phyloP scores from a whole-genome alignment of 441 rosid genomes.

The Populus hybrid region DNA sequence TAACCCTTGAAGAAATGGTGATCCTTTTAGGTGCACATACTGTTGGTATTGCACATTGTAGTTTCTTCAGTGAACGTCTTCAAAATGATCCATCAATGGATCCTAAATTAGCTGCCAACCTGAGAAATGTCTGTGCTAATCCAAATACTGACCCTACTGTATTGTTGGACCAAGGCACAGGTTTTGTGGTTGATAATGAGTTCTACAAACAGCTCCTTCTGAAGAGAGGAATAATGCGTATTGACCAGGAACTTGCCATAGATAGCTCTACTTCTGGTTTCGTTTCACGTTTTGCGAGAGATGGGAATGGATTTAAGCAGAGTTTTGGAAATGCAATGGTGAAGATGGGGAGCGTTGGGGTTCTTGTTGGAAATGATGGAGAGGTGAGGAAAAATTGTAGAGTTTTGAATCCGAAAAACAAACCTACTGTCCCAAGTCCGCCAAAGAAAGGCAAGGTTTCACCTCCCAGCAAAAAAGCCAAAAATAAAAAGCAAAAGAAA shows the following conservation, averaged over 20 bases:
- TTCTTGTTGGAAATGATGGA: constrained; percentile 46
- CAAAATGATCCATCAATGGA: constrained; percentile 52
- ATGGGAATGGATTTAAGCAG: constrained; percentile 29
- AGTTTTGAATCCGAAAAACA: constrained; percentile 21
- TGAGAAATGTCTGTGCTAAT: constrained; percentile 36
- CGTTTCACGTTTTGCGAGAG: constrained; percentile 45
- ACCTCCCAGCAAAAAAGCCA: neutral
- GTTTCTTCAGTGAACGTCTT: constrained; percentile 48
- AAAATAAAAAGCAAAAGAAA: neutral
- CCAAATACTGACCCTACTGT: constrained; percentile 35
- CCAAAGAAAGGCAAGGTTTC: neutral
- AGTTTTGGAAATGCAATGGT: constrained; percentile 46
- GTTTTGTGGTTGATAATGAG: constrained; percentile 46
- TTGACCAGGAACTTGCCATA: constrained; percentile 51
- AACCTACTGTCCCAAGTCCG: neutral
- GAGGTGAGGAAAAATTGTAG: constrained; percentile 48
- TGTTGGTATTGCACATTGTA: constrained; percentile 58
- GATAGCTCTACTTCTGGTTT: constrained; percentile 36
- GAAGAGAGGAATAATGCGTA: constrained; percentile 51
- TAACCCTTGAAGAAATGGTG: constrained; percentile 50
- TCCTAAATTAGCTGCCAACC: constrained; percentile 34
- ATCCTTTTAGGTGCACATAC: constrained; percentile 74
- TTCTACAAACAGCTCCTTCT: constrained; percentile 42
- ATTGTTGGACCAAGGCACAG: constrained; percentile 54
- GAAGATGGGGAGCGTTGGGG: constrained; percentile 41